Base-by-base conservation (phyloP, 768 basidiomycete genomes). In the Agaricus sinodeliciosus region DNA sequence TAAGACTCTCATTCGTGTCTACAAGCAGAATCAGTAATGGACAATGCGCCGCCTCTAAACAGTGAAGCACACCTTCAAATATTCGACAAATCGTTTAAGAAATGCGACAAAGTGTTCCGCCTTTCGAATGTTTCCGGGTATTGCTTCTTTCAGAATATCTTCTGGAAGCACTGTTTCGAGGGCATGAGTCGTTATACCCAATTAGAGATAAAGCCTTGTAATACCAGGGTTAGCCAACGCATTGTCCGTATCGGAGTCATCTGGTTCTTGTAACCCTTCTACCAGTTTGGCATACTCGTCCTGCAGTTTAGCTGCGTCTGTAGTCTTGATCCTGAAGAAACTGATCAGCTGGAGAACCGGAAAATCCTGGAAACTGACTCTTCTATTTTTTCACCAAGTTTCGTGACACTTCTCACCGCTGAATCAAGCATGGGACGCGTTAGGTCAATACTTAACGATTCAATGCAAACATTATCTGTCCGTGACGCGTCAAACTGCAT, bases 101-200 rank as follows among this genome's bases (percentile, higher is more conserved):
- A 99, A 99, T 0, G 96, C 95, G 13, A 97, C 92, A 61, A 99
- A 99, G 70, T 99, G 96, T 64, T 99, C 96, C 0, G 96, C 96
- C 67, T 98, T 96, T 43, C 96, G 80, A 55, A 99, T 99, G 62
- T 99, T 99, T 9, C 96, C 96, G 28, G 96, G 96, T 45, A 99
- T 80, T 5, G 96, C 95, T 70, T 99, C 96, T 48, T 85, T 87
- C 43, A 99, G 74, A 43, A 99, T 79, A 65, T 99, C 96, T 54
- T 94, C 92, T 18, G 96, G 95, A 2, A 99, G 74, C 27, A 91
- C 93, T 93, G 56, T 25, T 19, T 43, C n/a, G 40, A 36, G 37
- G 18, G 27, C 9, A 18, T 55, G 16, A 50, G 44, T 43, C 13
- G 49, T 51, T 11, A 15, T 41, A 19, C 11, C 4, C 15, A 46